phyloP scores from a whole-genome alignment of 139 green algal species.

The Nannochloris sp. region DNA sequence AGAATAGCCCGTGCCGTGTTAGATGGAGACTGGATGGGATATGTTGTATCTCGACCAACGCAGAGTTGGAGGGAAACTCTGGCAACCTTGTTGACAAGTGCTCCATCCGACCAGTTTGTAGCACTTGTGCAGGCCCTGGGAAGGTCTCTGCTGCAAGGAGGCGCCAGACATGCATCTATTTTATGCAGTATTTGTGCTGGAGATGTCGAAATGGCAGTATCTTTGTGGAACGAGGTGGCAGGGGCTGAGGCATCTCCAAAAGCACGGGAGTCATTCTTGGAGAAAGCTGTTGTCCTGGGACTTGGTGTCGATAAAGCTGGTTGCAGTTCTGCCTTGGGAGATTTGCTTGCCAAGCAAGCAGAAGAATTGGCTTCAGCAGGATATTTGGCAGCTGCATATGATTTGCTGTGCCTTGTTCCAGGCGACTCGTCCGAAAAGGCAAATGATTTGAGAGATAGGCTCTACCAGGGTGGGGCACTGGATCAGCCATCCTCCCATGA shows the following conservation, averaged over 20 bases:
- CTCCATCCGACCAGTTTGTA: constrained; percentile 43
- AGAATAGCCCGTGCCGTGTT: constrained; percentile 49
- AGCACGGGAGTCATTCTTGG: constrained; percentile 69
- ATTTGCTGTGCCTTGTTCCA: constrained; percentile 66
- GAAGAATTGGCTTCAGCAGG: constrained; percentile 69
- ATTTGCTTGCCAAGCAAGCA: constrained; percentile 74
- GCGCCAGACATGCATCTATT: constrained; percentile 62
- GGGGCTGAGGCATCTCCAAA: constrained; percentile 15
- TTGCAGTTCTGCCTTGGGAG: constrained; percentile 45
- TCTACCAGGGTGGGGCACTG: constrained; percentile 54
- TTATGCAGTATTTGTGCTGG: constrained; percentile 88
- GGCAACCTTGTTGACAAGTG: constrained; percentile 86
- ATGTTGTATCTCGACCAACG: constrained; percentile 71
- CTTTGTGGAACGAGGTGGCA: constrained; percentile 45
- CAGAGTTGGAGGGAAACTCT: constrained; percentile 88
- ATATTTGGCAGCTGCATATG: constrained; percentile 57
- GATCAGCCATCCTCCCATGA: background rate
- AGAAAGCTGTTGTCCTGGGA: constrained; percentile 89
- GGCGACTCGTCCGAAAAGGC: constrained; percentile 50
- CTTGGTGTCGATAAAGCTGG: constrained; percentile 47
- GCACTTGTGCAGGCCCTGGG: constrained; percentile 61
- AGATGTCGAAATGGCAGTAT: constrained; percentile 76
- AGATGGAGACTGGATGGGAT: constrained; percentile 58
- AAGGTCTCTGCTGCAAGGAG: constrained; percentile 32
- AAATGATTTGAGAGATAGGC: constrained; percentile 72